Evolutionary conservation across 306 rosid genomes (phyloP).

Genomic region (Corylus avellana): DNA sequence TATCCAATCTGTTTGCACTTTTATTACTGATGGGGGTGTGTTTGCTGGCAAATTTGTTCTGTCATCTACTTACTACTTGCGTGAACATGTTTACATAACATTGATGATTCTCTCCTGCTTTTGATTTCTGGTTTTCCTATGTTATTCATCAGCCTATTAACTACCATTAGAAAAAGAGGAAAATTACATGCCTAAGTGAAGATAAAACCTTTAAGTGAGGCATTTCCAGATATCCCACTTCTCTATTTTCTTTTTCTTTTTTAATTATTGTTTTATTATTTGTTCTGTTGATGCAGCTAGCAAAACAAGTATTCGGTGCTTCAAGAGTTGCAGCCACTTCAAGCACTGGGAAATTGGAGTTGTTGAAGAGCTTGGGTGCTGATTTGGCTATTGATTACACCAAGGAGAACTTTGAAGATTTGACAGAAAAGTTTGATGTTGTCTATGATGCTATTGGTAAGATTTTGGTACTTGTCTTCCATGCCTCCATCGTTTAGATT

Average conservation of each 20-base stretch:
- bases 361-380: slow-evolving; percentile 81
- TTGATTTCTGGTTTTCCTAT: neutral
- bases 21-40: neutral
- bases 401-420: slow-evolving; percentile 80
- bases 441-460: slow-evolving; percentile 91
- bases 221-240: neutral
- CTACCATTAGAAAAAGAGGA: neutral
- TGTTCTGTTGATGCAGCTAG: slow-evolving; percentile 52
- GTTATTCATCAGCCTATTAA: neutral
- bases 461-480: slow-evolving; percentile 1
- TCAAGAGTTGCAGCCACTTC: slow-evolving; percentile 87
- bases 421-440: slow-evolving; percentile 83
- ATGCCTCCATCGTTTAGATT: neutral
- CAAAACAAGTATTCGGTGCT: slow-evolving; percentile 93
- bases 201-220: neutral
- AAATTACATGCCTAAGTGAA: neutral
- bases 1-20: neutral
- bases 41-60: neutral
- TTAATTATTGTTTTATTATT: neutral
- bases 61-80: neutral
- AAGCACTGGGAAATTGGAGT: slow-evolving; percentile 74
- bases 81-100: neutral
- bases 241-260: neutral
- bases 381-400: slow-evolving; percentile 92
- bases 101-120: neutral